phyloP scores from a whole-genome alignment of 108 stramenopile species.

The Chaetoceros muelleri region DNA sequence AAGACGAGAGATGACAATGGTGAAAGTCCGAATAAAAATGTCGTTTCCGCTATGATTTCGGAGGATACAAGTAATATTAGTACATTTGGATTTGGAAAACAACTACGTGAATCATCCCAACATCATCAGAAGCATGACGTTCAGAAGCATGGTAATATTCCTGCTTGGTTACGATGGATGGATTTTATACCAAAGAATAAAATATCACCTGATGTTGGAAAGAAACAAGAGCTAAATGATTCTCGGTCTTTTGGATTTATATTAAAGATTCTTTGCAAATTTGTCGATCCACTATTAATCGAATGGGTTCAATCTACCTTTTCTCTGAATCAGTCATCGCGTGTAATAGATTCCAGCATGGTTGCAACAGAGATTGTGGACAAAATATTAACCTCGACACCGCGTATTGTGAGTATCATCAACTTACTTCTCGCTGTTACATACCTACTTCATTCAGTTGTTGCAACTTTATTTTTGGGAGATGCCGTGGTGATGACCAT shows the following conservation, averaged over 20 bases:
- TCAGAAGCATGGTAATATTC: neutral
- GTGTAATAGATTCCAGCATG: neutral
- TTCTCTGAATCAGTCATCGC: neutral
- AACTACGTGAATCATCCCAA: too few species aligned
- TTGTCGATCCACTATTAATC: neutral
- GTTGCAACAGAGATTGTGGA: slow-evolving; percentile 29
- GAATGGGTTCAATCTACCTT: neutral
- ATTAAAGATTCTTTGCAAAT: neutral
- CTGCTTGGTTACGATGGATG: neutral
- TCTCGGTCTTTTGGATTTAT: neutral
- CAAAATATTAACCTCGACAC: slow-evolving; percentile 53
- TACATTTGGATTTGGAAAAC: too few species aligned
- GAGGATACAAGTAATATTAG: too few species aligned
- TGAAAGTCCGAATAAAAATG: neutral
- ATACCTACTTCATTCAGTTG: slow-evolving; percentile 47
- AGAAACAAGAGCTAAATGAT: neutral
- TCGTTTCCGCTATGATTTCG: too few species aligned
- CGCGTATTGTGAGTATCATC: slow-evolving; percentile 53
- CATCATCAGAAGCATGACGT: neutral
- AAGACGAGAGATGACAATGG: neutral
- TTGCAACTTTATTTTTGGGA: slow-evolving; percentile 64
- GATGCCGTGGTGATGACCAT: neutral
- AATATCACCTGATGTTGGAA: neutral
- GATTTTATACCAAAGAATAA: neutral
- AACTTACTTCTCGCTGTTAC: slow-evolving; percentile 52